Base-by-base conservation (phyloP, 202 grass and related monocot species). In the Alloteropsis angusta region DNA sequence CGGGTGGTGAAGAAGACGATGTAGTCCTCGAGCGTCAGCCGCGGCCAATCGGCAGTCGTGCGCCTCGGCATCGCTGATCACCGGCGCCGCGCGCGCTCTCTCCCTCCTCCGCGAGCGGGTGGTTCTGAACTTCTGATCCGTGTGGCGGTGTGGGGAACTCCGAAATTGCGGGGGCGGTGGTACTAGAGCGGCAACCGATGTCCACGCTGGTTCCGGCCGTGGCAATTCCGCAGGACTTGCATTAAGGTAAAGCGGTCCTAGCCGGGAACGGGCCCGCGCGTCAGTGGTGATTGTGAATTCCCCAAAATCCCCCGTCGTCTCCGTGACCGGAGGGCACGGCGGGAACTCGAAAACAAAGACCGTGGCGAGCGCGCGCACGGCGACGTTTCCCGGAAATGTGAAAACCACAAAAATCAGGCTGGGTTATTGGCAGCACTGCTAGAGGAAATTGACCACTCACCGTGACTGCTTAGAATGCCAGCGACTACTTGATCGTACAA, bases 11-110 rank as follows among this genome's bases (percentile, higher is more conserved):
- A 88, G 86, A 84, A 88, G 71, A 81, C 64, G 86, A 88, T 56
- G 86, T 88, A 88, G 48, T 88, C 86, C 81, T 88, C 86, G 54
- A 88, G 81, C 39, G 81, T 88, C 62, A 88, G 38, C 53, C 81
- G 80, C 45, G 41, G 85, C 53, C 86, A 75, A 36, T 28, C 25
- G 34, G 36, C 42, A 69, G 3, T 13, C 60, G 11, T 58, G 21
- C 15, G 17, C 54, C 13, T 56, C 76, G 76, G 23, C 81, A 84
- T 84, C 63, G 37, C 63, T 65, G 61, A 39, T 35, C 57, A 22
- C 49, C 60, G 5, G 9, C 62, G 5, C 74, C 14, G 28, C 28
- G 28, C 65, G 4, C 34, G 16, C 30, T 5, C 46, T 18, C 37
- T 6, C 5, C 18, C 25, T 25, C 30, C n/a, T 4, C 10, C 10